These are phyloP conservation scores for Trichoderma virens DNA, from an alignment of 495 filamentous ascomycete species.

Conservation along the genomic window DNA sequence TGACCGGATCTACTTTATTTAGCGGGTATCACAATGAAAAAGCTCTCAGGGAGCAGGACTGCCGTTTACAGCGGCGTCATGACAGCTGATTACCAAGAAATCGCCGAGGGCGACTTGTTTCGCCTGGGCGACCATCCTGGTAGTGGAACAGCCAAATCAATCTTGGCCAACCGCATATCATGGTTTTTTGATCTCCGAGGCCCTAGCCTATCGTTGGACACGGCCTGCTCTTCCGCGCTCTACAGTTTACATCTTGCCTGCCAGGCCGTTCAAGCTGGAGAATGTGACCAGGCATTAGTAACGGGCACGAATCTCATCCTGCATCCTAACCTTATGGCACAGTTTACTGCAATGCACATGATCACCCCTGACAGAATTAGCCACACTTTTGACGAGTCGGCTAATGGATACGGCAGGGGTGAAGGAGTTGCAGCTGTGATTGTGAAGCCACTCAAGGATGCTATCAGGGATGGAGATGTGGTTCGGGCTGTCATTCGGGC, in stretches of 20 bases:
- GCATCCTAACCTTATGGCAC: background rate
- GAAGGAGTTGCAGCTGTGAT: constrained; percentile 48
- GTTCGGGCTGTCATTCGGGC: constrained; percentile 49
- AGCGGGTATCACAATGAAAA: constrained; percentile 60
- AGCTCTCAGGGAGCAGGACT: constrained; percentile 60
- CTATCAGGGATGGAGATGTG: constrained; percentile 35
- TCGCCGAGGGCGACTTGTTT: constrained; percentile 18
- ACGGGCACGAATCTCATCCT: too few relatives aligned
- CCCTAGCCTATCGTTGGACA: constrained; percentile 62
- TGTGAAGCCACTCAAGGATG: constrained; percentile 46
- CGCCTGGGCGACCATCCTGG: too few relatives aligned
- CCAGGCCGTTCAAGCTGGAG: constrained; percentile 52
- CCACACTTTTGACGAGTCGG: constrained; percentile 46
- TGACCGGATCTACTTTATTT: too few relatives aligned
- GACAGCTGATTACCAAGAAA: constrained; percentile 50
- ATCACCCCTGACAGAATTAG: constrained; percentile 31
- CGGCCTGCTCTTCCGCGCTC: constrained; percentile 68
- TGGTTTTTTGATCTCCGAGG: constrained; percentile 43
- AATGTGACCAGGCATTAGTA: constrained; percentile 20
- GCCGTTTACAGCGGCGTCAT: constrained; percentile 57
- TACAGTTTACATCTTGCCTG: constrained; percentile 54
- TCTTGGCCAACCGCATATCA: constrained; percentile 37
- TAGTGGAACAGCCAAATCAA: too few relatives aligned
- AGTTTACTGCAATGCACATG: constrained; percentile 17
- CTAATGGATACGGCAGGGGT: constrained; percentile 53